phyloP scores from a whole-genome alignment of 164 flowering plant genomes.

The Magnolia sinica region DNA sequence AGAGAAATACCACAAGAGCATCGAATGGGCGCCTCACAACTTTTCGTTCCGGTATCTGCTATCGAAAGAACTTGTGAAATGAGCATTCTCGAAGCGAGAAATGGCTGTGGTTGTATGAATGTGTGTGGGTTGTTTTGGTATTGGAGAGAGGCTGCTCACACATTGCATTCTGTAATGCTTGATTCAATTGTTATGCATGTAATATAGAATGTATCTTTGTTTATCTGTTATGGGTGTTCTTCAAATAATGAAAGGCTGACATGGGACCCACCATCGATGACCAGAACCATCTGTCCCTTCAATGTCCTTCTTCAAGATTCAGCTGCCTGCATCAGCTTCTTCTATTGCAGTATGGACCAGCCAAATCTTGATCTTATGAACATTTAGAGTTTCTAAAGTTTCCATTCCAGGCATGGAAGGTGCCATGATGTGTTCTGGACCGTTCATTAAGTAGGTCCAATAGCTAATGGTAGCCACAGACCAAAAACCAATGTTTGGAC shows the following conservation, averaged over 20 bases:
- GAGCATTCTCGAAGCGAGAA: slow-evolving; percentile 1
- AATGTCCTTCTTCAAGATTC: no score
- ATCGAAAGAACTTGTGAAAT: slow-evolving; percentile 63
- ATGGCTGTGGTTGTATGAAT: no score
- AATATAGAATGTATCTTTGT: slow-evolving; percentile 2
- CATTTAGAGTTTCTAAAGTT: no score
- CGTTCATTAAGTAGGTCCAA: no score
- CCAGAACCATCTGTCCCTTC: no score
- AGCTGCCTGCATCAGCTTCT: no score
- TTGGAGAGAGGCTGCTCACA: background rate
- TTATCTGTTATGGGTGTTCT: background rate
- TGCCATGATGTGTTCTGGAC: no score
- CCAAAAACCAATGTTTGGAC: no score
- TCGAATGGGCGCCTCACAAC: slow-evolving; percentile 81
- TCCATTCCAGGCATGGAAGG: no score
- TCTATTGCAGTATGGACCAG: no score
- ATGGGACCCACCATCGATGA: background rate
- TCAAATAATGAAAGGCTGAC: background rate
- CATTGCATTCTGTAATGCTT: slow-evolving; percentile 14
- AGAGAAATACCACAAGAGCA: slow-evolving; percentile 53
- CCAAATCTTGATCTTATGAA: no score
- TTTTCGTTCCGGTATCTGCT: slow-evolving; percentile 76
- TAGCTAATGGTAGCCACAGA: no score
- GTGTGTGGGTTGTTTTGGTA: background rate
- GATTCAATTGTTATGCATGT: slow-evolving; percentile 2